A percentile compares a stretch with the other conserved stretches of the same genome.
Conservation (phyloP, 2,329 filamentous ascomycete species). For the Trichoderma oligosporum region DNA sequence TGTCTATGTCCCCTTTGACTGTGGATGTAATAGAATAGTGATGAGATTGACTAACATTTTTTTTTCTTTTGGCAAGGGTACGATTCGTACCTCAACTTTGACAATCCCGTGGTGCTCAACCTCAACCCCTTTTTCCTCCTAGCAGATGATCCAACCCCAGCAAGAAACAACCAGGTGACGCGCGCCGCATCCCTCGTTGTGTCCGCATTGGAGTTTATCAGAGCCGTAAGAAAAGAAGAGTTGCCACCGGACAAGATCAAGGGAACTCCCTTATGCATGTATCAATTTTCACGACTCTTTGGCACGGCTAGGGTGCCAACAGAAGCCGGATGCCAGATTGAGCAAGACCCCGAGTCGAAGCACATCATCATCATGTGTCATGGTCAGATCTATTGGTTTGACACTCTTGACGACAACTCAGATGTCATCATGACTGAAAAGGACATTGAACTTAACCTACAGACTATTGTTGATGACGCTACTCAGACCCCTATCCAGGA, state of each 20-base stretch:
- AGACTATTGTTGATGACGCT: conserved; percentile 89
- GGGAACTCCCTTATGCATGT: conserved; percentile 90
- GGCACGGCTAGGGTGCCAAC: conserved; percentile 93
- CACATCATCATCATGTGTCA: conserved; percentile 91
- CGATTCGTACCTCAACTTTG: conserved; percentile 96
- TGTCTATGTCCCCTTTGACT: background rate
- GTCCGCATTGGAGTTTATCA: conserved; percentile 86
- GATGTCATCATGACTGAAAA: conserved; percentile 97
- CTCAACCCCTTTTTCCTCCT: conserved; percentile 96
- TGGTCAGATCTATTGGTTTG: conserved; percentile 98
- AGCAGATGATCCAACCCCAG: conserved; percentile 95
- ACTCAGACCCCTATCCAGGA: conserved; percentile 86
- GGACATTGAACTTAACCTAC: conserved; percentile 84
- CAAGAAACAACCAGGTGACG: conserved; percentile 93
- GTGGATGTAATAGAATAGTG: background rate
- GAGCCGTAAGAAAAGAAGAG: conserved; percentile 89
- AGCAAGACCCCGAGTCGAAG: conserved; percentile 87
- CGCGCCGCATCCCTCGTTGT: conserved; percentile 87
- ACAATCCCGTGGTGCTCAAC: conserved; percentile 96
- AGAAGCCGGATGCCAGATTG: conserved; percentile 91
- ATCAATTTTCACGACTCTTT: conserved; percentile 93
- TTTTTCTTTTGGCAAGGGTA: no score
- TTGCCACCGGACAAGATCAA: conserved; percentile 82
- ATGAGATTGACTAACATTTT: no score
- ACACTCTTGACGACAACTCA: conserved; percentile 89